Base-by-base conservation (phyloP, 495 filamentous ascomycete species). In the Cetradonia linearis region DNA sequence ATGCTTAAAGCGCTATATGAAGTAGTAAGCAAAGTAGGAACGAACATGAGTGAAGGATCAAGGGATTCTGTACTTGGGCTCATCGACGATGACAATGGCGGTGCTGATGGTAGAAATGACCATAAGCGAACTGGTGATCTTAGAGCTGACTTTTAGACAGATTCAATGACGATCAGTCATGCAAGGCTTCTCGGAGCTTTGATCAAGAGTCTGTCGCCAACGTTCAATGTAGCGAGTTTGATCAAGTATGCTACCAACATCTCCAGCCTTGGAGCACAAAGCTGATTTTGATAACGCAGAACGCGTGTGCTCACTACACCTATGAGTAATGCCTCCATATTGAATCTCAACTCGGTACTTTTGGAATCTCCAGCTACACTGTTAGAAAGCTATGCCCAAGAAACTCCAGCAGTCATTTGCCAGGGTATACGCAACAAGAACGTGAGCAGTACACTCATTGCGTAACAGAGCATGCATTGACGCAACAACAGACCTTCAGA, bases 1-100 rank as follows among this genome's bases (percentile, higher is more conserved):
- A 98, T 98, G 93, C 81, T 97, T 63, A 96, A 95, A 77, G 93
- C 94, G 6, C 75, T 98, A 46, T 96, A 91, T 68, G 93, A 97
- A 68, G 93, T 97, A 28, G 83, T 97, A 55, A 91, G 89, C 72
- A 96, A 95, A 73, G 91, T 91, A 11, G 93, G 94, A 31, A 74
- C 74, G 25, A 96, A 92, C 70, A 98, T 97, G 93, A 89, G 88
- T 65, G 93, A 96, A 65, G 77, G 80, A 52, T 96, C 92, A 36
- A 83, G 90, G 56, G 78, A 79, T 61, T 82, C 90, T 1, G 86
- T 97, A 5, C 77, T 97, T 7, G 82, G 81, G 14, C 77, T 98
- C 33, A 95, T 97, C 62, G 93, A 97, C 69, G 84, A 83, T 62
- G 89, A 93, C 62, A 74, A 78, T 16, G 86, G 88, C 62, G 86